A percentile compares a stretch with the other conserved stretches of the same genome.
These are phyloP conservation scores for Botrytis tulipae DNA, from an alignment of 2,329 filamentous ascomycete species.

Conservation along the genomic window DNA sequence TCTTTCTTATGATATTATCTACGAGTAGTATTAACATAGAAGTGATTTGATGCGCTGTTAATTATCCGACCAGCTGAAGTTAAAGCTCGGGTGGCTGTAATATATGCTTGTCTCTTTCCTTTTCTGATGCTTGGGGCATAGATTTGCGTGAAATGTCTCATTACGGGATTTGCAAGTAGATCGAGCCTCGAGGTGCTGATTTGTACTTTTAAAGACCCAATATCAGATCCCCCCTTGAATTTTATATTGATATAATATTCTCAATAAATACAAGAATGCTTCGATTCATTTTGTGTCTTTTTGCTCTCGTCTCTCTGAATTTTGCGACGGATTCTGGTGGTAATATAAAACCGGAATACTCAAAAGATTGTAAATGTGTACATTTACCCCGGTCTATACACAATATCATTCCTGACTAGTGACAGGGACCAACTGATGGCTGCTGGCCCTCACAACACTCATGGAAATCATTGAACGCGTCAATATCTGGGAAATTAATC, in stretches of 20 bases:
- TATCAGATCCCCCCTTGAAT: background rate
- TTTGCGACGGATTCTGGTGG: background rate
- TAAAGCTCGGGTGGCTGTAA: background rate
- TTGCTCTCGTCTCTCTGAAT: background rate
- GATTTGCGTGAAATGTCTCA: background rate
- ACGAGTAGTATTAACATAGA: background rate
- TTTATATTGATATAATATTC: background rate
- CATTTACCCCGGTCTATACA: background rate
- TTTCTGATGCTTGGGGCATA: background rate
- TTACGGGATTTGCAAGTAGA: background rate
- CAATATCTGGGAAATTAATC: conserved; percentile 39
- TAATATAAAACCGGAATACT: background rate
- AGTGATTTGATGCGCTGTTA: background rate
- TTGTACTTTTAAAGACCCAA: background rate
- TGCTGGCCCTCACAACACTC: conserved; percentile 40
- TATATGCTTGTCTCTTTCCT: background rate
- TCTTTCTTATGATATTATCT: background rate
- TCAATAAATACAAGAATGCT: background rate
- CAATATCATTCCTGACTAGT: background rate
- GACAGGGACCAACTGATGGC: conserved; percentile 20
- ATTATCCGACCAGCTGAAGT: background rate
- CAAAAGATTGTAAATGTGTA: conserved; percentile 20
- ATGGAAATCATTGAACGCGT: conserved; percentile 40
- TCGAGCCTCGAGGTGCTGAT: background rate
- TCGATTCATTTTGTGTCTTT: background rate